Evolutionary conservation across 805 yeast species (phyloP), one percentile per base, ranked within the genome.

Genomic region (Myxozyma neotropica): DNA sequence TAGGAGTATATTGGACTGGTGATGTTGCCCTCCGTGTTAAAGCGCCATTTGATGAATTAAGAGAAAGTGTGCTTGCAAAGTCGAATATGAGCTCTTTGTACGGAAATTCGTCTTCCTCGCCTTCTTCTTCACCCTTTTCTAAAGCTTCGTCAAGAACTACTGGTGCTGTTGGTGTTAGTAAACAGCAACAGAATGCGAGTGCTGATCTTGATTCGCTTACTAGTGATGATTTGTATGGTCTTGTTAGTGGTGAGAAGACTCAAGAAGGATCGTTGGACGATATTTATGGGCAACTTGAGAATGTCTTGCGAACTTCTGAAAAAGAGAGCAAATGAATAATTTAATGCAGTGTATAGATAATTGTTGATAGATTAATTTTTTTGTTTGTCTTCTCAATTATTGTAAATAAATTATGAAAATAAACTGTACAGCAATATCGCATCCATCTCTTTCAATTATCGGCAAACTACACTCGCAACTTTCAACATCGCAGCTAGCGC

Each of bases 401-500:
- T 45, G 15, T 45, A n/a, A 15, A 12, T 45, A 27, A 15, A 5
- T 26, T 27, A n/a, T 45, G 15, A 13, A 7, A 17, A 33, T 35
- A 47, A 47, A 8, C 31, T 43, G 17, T 43, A 8, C 44, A 40
- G 8, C 47, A 4, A 15, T 23, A 23, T 23, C 5, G 24, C 17
- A 23, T 44, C 4, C 13, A 10, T 8, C 48, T 24, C 17, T 17
- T 3, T 33, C 4, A 6, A 24, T 24, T 21, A 48, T 24, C 33
- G 43, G 13, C 53, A 36, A 5, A 48, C 58, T 17, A 44, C 55
- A 12, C 56, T 39, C 24, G 51, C 61, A 8, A 58, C 61, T 43
- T 58, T 58, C 31, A 58, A 19, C 49, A 58, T 49, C 29, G 61
- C 61, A n/a, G 58, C 61, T 40, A 53, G 24, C 13, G 61, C 61